Percentiles rank a stretch among this genome's conserved stretches.
These are phyloP conservation scores for Helichrysum umbraculigerum DNA, from an alignment of 129 eudicot species.

Conservation along the genomic window DNA sequence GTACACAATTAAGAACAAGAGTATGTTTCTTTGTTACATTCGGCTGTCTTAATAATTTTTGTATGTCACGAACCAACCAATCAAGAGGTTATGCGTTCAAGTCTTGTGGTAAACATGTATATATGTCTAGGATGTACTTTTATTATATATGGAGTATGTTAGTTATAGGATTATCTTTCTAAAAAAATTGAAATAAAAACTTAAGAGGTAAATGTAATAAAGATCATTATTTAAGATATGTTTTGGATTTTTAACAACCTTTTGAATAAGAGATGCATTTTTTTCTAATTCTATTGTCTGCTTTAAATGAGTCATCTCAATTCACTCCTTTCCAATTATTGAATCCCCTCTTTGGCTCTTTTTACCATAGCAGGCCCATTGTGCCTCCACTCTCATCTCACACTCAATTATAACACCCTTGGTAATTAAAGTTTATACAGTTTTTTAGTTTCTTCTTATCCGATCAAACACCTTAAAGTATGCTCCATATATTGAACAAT, in stretches of 20 bases:
- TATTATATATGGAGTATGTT: too few species aligned
- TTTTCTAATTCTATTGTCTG: conserved; percentile 24
- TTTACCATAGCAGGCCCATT: conserved; percentile 34
- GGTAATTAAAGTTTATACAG: not conserved
- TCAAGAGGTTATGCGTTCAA: too few species aligned
- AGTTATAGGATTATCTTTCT: too few species aligned
- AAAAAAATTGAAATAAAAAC: too few species aligned
- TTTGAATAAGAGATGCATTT: conserved; percentile 17
- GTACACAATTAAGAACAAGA: not conserved
- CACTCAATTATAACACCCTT: conserved; percentile 21
- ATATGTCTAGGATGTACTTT: too few species aligned
- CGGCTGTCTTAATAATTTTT: not conserved
- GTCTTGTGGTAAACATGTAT: too few species aligned
- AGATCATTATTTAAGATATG: not conserved
- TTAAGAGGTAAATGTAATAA: too few species aligned
- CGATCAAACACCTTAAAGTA: conserved; percentile 17
- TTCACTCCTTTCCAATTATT: conserved; percentile 32
- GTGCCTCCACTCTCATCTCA: conserved; percentile 30
- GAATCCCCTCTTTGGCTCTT: conserved; percentile 27
- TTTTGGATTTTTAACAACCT: conserved; percentile 6
- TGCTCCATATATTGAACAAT: conserved; percentile 12
- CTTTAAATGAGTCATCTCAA: conserved; percentile 33
- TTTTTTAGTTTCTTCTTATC: conserved; percentile 17
- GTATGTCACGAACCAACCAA: too few species aligned
- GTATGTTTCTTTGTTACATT: not conserved